Evolutionary conservation across 1,284 basidiomycete species (phyloP).

Genomic region (Pascua sp.): DNA sequence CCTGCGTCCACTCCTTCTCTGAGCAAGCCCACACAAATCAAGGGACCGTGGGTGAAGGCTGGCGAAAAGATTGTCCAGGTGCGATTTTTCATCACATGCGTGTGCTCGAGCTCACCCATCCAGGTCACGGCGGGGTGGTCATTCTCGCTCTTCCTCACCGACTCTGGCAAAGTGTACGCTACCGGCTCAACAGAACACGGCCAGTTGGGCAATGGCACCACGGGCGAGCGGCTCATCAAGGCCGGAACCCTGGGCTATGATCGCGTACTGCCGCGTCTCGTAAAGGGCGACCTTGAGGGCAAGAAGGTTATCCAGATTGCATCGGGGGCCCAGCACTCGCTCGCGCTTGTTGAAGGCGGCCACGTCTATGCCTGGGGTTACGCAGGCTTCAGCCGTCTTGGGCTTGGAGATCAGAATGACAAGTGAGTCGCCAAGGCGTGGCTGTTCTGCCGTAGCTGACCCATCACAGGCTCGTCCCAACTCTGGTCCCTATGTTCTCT

Average conservation of each 20-base stretch:
- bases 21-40: slow-evolving; percentile 27
- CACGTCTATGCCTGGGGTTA: slow-evolving; percentile 72
- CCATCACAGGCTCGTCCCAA: slow-evolving; percentile 58
- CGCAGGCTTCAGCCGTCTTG: slow-evolving; percentile 51
- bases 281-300: slow-evolving; percentile 63
- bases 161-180: slow-evolving; percentile 78
- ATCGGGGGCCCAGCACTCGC: slow-evolving; percentile 79
- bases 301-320: slow-evolving; percentile 74
- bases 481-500: slow-evolving; percentile 75
- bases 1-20: slow-evolving; percentile 17
- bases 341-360: slow-evolving; percentile 76
- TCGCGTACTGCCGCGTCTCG: slow-evolving; percentile 66
- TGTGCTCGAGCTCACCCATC: no score
- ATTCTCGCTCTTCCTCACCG: slow-evolving; percentile 77
- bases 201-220: slow-evolving; percentile 80
- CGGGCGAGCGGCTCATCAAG: slow-evolving; percentile 69
- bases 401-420: slow-evolving; percentile 74
- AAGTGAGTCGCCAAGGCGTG: background rate
- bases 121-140: slow-evolving; percentile 68
- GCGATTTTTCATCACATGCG: no score
- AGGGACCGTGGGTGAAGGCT: slow-evolving; percentile 37
- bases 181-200: slow-evolving; percentile 91
- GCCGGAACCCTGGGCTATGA: slow-evolving; percentile 79
- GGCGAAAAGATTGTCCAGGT: slow-evolving; percentile 29
- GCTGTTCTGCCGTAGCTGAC: background rate